Conservation (phyloP, 352 stramenopile genomes). For the Globisporangium cylindrosporum region DNA sequence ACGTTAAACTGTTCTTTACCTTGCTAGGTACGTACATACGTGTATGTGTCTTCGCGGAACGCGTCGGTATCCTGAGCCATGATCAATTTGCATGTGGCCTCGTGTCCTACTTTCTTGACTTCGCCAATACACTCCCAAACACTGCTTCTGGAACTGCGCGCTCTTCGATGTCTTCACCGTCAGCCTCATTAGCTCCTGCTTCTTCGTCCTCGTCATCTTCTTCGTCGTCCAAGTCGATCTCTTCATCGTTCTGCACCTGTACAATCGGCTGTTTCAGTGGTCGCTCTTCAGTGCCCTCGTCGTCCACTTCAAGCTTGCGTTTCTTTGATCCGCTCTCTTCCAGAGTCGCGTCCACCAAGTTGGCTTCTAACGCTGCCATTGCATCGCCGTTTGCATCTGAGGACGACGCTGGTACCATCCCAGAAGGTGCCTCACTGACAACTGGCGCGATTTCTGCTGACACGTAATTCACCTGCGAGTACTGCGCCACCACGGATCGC, state of each 20-base stretch:
- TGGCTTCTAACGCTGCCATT: conserved; percentile 84
- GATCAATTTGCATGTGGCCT: neutral
- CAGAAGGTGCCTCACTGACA: conserved; percentile 26
- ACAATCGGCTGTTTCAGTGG: conserved; percentile 79
- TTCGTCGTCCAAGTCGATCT: conserved; percentile 93
- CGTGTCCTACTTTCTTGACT: conserved; percentile 6
- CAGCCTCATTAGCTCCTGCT: conserved; percentile 3
- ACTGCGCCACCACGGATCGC: conserved; percentile 94
- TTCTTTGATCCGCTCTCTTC: conserved; percentile 43
- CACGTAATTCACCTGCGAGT: conserved; percentile 97
- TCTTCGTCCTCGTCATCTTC: conserved; percentile 49
- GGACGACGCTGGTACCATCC: conserved; percentile 58
- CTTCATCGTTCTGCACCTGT: conserved; percentile 81
- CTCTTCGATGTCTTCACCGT: conserved; percentile 43
- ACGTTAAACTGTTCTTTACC: conserved; percentile 7
- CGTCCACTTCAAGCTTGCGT: conserved; percentile 55
- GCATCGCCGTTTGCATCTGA: conserved; percentile 71
- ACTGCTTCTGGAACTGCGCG: conserved; percentile 51
- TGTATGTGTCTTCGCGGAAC: neutral
- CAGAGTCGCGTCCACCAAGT: conserved; percentile 57
- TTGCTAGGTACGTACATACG: neutral
- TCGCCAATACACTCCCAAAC: conserved; percentile 22
- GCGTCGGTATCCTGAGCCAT: neutral
- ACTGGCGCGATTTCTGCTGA: conserved; percentile 84
- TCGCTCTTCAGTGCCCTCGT: conserved; percentile 63